Conservation (phyloP, 208 protist species). For the Vickermania spadyakhi region DNA sequence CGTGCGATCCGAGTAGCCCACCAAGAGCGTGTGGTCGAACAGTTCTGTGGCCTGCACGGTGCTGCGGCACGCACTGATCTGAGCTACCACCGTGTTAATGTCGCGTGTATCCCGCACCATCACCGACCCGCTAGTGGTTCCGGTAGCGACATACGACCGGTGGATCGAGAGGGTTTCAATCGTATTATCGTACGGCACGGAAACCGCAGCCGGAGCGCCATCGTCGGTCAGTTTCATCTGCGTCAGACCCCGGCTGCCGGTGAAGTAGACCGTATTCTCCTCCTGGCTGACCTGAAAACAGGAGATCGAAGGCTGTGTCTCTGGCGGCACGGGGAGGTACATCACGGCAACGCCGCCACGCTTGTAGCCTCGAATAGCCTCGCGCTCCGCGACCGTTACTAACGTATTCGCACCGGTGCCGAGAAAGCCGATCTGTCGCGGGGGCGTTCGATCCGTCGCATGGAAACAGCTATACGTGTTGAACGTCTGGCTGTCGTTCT, state of each 20-base stretch:
- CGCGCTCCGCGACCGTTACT: constrained; percentile 66
- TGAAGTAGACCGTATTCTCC: constrained; percentile 70
- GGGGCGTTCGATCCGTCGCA: constrained; percentile 18
- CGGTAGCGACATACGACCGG: constrained; percentile 63
- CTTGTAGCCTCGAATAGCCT: constrained; percentile 74
- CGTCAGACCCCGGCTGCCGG: constrained; percentile 73
- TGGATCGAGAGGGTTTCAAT: constrained; percentile 53
- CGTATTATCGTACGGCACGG: constrained; percentile 42
- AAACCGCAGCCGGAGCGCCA: constrained; percentile 26
- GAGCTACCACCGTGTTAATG: constrained; percentile 30
- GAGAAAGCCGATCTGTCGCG: constrained; percentile 48
- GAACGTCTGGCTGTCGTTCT: constrained; percentile 55
- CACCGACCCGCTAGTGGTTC: constrained; percentile 45
- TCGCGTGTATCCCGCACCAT: constrained; percentile 39
- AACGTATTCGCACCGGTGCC: constrained; percentile 39
- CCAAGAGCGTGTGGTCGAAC: constrained; percentile 70
- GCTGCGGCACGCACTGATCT: constrained; percentile 30
- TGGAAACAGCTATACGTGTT: constrained; percentile 73
- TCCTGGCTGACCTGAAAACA: constrained; percentile 59
- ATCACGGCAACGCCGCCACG: constrained; percentile 61
- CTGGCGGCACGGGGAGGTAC: constrained; percentile 40
- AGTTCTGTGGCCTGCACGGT: constrained; percentile 70
- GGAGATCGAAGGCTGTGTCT: constrained; percentile 72
- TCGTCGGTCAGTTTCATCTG: constrained; percentile 35
- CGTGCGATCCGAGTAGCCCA: constrained; percentile 50